phyloP scores from a whole-genome alignment of 2,329 filamentous ascomycete genomes.

The Phialocephala sp. region DNA sequence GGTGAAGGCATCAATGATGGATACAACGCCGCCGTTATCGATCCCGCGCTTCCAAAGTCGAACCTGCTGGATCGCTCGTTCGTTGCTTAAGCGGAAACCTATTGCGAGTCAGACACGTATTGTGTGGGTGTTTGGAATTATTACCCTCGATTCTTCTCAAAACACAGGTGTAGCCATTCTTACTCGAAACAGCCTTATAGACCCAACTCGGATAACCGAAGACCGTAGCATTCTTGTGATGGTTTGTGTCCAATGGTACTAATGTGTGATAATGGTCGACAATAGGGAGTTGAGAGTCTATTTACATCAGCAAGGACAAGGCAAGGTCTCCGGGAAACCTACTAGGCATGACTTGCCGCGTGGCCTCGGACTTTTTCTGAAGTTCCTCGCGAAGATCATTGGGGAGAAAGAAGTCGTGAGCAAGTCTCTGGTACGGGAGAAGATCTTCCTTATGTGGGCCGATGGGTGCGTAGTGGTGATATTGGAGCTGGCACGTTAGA shows the following conservation, averaged over 20 bases:
- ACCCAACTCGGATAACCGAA: slow-evolving; percentile 94
- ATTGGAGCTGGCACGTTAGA: slow-evolving; percentile 67
- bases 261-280: slow-evolving; percentile 92
- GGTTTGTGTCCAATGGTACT: slow-evolving; percentile 83
- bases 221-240: slow-evolving; percentile 76
- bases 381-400: slow-evolving; percentile 87
- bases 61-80: slow-evolving; percentile 83
- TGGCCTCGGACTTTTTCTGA: slow-evolving; percentile 85
- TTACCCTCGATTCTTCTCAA: slow-evolving; percentile 82
- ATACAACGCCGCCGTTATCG: slow-evolving; percentile 80
- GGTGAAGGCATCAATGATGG: slow-evolving; percentile 90
- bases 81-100: slow-evolving; percentile 87
- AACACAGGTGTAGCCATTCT: slow-evolving; percentile 88
- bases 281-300: slow-evolving; percentile 72
- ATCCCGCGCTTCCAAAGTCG: slow-evolving; percentile 85
- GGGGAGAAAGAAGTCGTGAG: slow-evolving; percentile 90
- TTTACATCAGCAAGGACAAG: slow-evolving; percentile 26
- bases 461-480: slow-evolving; percentile 90
- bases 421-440: slow-evolving; percentile 81
- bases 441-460: slow-evolving; percentile 83
- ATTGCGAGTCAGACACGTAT: slow-evolving; percentile 20
- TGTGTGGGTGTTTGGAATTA: slow-evolving; percentile 15
- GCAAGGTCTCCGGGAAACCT: slow-evolving; percentile 41
- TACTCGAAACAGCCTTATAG: slow-evolving; percentile 90
- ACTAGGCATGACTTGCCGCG: slow-evolving; percentile 83